Evolutionary conservation across 1,284 basidiomycete species (phyloP), one percentile per base, ranked within the genome.

Genomic region (Cutaneotrichosporon sp.): DNA sequence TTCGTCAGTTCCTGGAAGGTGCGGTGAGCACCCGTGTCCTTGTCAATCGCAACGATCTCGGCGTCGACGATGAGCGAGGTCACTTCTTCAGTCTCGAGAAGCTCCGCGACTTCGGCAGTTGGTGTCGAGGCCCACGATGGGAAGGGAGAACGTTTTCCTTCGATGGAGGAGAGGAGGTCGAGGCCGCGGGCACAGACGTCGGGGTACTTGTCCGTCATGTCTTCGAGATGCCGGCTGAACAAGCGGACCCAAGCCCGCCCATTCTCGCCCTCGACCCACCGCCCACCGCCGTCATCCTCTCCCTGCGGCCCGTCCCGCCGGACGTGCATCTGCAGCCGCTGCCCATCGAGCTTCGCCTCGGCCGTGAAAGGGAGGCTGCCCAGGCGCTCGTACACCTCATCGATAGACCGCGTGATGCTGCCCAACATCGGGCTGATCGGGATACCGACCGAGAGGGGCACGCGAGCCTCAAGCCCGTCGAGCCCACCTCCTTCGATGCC

Each of bases 1-100:
- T 88, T 89, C 70, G 91, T 93, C 6, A 99, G 86, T 75, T 99
- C 96, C 80, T 99, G 97, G 86, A 99, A 99, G 0, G 96, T 96
- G 83, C 97, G 87, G 56, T 98, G 85, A 67, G 89, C 89, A 49
- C 87, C 87, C 0, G 88, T 91, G 52, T 86, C 86, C 69, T 88
- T 87, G 80, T 99, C 93, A 79, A 97, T 91, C 0, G 97, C 97
- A 11, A 99, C 96, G 9, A 94, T 94, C 78, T 99, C 97, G 5
- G 93, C 89, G 77, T 99, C 97, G 61, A 99, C 83, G 9, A 99
- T 92, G 76, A 99, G 97, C 0, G 92, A 91, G 65, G 87, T 87
- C 1, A 82, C 72, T 1, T 66, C 49, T 4, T 68, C 36, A 2
- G 69, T 36, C 4, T 70, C 26, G 8, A 80, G 70, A 5, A 81